Evolutionary conservation across 495 filamentous ascomycete genomes (phyloP).

Genomic region (Penicillium antarcticum): DNA sequence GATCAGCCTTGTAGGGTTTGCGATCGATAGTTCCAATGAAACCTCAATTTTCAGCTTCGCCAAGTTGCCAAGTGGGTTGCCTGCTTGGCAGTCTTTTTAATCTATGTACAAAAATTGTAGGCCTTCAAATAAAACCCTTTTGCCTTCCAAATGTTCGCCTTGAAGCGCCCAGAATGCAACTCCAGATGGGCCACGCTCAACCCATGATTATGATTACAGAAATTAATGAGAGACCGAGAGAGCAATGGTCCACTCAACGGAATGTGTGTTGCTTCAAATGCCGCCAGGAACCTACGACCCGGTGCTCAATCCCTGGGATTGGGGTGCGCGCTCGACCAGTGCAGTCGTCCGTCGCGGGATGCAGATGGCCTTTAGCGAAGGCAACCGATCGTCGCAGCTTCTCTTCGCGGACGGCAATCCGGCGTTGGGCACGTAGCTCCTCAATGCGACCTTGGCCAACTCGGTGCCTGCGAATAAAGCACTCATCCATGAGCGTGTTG

Average conservation of each 20-base stretch:
- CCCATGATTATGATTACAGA: constrained; percentile 27
- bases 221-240: constrained; percentile 12
- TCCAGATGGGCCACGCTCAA: not conserved
- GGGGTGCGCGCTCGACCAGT: constrained; percentile 28
- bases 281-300: constrained; percentile 39
- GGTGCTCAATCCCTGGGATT: constrained; percentile 34
- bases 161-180: constrained; percentile 12
- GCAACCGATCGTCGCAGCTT: constrained; percentile 41
- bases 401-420: constrained; percentile 42
- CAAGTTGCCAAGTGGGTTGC: constrained; percentile 4
- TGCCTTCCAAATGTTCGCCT: constrained; percentile 7
- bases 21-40: constrained; percentile 4
- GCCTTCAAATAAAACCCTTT: not conserved
- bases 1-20: constrained; percentile 8
- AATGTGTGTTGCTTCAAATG: constrained; percentile 42
- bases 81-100: constrained; percentile 2
- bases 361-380: constrained; percentile 37
- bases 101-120: constrained; percentile 7
- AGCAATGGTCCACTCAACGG: constrained; percentile 16
- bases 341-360: constrained; percentile 38
- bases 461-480: constrained; percentile 74
- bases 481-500: constrained; percentile 75
- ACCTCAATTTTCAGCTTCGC: constrained; percentile 7
- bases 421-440: constrained; percentile 37
- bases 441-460: constrained; percentile 66